Evolutionary conservation across 2,329 filamentous ascomycete genomes (phyloP).

Genomic region (Sphaerulina populicola): DNA sequence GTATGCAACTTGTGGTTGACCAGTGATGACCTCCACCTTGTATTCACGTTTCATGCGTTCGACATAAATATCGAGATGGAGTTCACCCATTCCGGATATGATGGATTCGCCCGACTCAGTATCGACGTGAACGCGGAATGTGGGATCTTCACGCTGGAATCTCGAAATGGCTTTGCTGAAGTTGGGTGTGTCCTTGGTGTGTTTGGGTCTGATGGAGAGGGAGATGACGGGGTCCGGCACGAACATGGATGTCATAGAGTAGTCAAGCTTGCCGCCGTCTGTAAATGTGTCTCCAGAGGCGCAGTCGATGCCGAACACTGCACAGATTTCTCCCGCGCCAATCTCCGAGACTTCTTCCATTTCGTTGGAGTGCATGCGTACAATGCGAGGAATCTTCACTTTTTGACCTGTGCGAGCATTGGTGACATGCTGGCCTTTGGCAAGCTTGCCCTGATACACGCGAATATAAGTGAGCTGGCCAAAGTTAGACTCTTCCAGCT

Average conservation of each 20-base stretch:
- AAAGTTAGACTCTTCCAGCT: constrained; percentile 97
- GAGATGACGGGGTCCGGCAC: constrained; percentile 98
- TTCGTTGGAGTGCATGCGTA: constrained; percentile 98
- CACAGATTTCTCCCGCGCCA: constrained; percentile 93
- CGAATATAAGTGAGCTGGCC: constrained; percentile 97
- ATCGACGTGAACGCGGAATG: constrained; percentile 91
- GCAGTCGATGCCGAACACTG: constrained; percentile 95
- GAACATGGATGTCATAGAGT: constrained; percentile 97
- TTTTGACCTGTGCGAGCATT: constrained; percentile 93
- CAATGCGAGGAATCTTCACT: constrained; percentile 91
- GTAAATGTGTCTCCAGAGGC: constrained; percentile 98
- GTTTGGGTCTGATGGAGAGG: constrained; percentile 92
- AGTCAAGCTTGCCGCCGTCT: constrained; percentile 71
- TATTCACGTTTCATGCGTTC: constrained; percentile 96
- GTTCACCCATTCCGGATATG: constrained; percentile 95
- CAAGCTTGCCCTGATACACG: constrained; percentile 88
- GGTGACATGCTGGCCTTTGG: constrained; percentile 82
- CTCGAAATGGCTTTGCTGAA: constrained; percentile 98
- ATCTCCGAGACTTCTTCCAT: constrained; percentile 96
- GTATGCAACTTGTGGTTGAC: constrained; percentile 93
- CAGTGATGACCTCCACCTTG: constrained; percentile 90
- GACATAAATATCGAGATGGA: constrained; percentile 94
- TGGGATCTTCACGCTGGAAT: constrained; percentile 96
- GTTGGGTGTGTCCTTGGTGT: constrained; percentile 80
- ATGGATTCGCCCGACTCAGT: constrained; percentile 91